Evolutionary conservation across 257 asterid genomes (phyloP), one percentile per base, ranked within the genome.

Genomic region (Fraxinus pennsylvanica): DNA sequence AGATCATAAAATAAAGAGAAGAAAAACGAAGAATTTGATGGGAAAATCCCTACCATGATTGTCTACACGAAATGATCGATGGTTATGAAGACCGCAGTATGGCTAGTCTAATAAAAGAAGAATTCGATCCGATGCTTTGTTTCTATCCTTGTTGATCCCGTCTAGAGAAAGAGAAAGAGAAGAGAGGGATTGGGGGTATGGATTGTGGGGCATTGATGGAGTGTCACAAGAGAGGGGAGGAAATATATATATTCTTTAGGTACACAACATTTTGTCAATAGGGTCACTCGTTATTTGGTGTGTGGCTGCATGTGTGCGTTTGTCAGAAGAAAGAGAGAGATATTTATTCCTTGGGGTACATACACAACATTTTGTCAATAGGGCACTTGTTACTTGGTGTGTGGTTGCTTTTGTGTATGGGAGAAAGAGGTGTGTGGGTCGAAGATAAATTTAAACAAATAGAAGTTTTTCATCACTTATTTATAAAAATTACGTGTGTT

Each of bases 201-300:
- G 90, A 88, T 82, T 67, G 78, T 79, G 45, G 74, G 76, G 81
- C 81, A 91, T 88, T 91, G 89, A 92, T 87, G 84, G 90, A 88
- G 83, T 67, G 79, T 77, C 86, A 86, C 76, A 61, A 81, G 84
- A 81, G 85, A 86, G 75, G 80, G 82, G 14, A 71, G 73, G 72
- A 74, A 41, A 73, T 72, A 47, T 70, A 73, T 79, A 36, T 39
- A 66, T 69, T 38, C 57, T 29, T 67, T 52, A 77, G 79, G 71
- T 67, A 74, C 47, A 86, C 74, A 45, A 76, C 76, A 82, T 82
- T 65, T 68, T 72, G 71, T 81, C 78, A 79, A 79, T 67, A 78
- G 79, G 39, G 72, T 75, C 74, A 80, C 47, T 82, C 80, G 83
- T 80, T 70, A 33, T 63, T 45, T 65, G 57, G 33, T 47, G 75